These are phyloP conservation scores for Leccinum incarnatum DNA, from an alignment of 768 basidiomycete species.

Conservation along the genomic window DNA sequence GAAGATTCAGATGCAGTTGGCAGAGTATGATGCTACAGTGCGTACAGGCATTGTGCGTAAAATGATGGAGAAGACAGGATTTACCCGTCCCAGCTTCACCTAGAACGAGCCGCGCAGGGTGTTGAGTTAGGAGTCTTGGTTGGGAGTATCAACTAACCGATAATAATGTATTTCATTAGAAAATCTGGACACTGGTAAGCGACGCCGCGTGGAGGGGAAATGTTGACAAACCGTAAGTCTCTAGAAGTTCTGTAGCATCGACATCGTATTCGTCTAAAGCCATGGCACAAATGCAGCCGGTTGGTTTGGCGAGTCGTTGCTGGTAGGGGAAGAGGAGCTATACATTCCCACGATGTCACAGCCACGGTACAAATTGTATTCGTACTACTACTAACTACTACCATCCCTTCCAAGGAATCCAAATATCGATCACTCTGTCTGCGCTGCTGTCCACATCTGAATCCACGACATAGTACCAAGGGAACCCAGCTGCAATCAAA, in stretches of 20 bases:
- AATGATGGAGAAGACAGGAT: conserved; percentile 94
- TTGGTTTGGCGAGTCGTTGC: neutral
- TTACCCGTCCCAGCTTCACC: conserved; percentile 98
- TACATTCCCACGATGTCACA: conserved; percentile 24
- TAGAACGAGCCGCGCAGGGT: conserved; percentile 29
- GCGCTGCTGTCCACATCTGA: conserved; percentile 46
- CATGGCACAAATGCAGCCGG: conserved; percentile 40
- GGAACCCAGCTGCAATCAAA: conserved; percentile 72
- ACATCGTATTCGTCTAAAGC: conserved; percentile 63
- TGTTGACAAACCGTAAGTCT: conserved; percentile 77
- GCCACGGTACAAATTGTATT: neutral
- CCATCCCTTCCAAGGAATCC: conserved; percentile 94
- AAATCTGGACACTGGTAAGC: conserved; percentile 64
- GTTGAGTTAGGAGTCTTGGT: conserved; percentile 7
- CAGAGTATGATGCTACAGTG: conserved; percentile 18
- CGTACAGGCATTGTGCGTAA: conserved; percentile 93
- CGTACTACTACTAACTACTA: conserved; percentile 25
- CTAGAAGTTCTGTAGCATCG: conserved; percentile 89
- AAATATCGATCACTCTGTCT: conserved; percentile 67
- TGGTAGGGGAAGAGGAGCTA: neutral
- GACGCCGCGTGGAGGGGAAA: neutral
- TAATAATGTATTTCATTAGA: conserved; percentile 97
- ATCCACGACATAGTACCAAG: conserved; percentile 85
- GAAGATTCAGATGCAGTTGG: conserved; percentile 6
- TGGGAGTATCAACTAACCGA: conserved; percentile 53